phyloP scores from a whole-genome alignment of 78 protist genomes.

The Pigoraptor vietnamica region DNA sequence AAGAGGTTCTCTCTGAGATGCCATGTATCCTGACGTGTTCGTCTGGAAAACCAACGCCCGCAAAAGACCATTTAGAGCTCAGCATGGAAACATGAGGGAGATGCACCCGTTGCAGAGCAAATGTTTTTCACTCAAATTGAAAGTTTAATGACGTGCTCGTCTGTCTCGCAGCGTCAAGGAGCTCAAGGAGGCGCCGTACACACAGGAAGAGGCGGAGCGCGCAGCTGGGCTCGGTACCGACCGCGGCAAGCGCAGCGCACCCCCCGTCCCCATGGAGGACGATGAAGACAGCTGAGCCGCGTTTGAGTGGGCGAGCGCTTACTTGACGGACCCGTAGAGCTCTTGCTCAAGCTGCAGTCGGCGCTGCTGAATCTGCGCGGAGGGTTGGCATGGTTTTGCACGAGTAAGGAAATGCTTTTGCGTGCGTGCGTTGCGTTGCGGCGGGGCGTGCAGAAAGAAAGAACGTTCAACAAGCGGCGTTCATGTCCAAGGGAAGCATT shows the following conservation, averaged over 20 bases:
- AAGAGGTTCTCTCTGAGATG: background rate
- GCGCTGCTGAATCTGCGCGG: background rate
- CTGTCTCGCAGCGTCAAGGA: background rate
- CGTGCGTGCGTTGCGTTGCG: background rate
- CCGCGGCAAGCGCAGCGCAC: background rate
- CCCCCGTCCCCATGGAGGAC: background rate
- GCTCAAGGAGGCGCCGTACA: slow-evolving; percentile 22
- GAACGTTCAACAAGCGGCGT: too few species aligned
- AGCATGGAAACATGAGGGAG: too few species aligned
- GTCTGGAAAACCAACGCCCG: too few species aligned
- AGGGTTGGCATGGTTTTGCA: too few species aligned
- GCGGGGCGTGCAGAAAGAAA: too few species aligned
- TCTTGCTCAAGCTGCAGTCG: background rate
- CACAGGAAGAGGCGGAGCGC: slow-evolving; percentile 29
- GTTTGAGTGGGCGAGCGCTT: background rate
- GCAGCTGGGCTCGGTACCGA: slow-evolving; percentile 29
- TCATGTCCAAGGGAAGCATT: too few species aligned
- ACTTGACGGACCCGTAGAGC: background rate
- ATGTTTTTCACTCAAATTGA: too few species aligned
- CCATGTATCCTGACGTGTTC: background rate
- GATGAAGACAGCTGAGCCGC: background rate
- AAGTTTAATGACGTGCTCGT: background rate
- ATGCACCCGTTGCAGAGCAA: too few species aligned
- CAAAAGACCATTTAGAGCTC: too few species aligned
- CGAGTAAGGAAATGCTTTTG: background rate